Evolutionary conservation across 441 rosid genomes (phyloP), one percentile per base, ranked within the genome.

Genomic region (Syzygium syzygioides): DNA sequence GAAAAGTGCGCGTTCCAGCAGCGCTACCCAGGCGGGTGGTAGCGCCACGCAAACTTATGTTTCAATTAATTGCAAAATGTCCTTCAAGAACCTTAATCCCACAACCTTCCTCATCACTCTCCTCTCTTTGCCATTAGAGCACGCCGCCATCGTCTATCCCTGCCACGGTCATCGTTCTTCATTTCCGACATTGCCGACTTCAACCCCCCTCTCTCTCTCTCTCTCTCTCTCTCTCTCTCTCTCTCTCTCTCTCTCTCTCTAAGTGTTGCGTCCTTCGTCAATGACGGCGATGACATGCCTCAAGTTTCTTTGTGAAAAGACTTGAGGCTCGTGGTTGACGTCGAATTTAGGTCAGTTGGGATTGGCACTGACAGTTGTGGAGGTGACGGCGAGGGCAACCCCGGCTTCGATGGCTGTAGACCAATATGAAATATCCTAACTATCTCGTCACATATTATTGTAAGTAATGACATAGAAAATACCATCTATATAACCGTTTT

Each of bases 401-500:
- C 18, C 7, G 14, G 18, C 66, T 60, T 17, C 32, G 14, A 5
- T 6, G 32, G 32, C 28, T 13, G 66, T 60, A 60, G 14, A 17
- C 32, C 66, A 60, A 30, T 60, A 60, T 9, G 41, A 30, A 64
- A 30, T 30, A 4, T 30, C 41, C 7, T 30, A 13, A 64, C 30
- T 64, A 64, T 4, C 28, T 34, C 7, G 2, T 9, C 25, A 17
- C 32, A 66, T 32, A 30, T 66, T 66, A 32, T 5, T 12, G 4
- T 4, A 9, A 19, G 2, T 34, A 68, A 68, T 4, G 79, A 19
- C 14, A 9, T 18, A 2, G 11, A 68, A 32, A 66, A 9, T 18
- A 18, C 18, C 2, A 32, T 0, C 6, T 1, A 25, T 9, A 18
- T 26, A 34, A 32, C 4, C 23, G 10, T 6, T 30, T 2, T 18